These are phyloP conservation scores for Globisporangium lucens DNA, from an alignment of 352 stramenopile species.

Conservation along the genomic window DNA sequence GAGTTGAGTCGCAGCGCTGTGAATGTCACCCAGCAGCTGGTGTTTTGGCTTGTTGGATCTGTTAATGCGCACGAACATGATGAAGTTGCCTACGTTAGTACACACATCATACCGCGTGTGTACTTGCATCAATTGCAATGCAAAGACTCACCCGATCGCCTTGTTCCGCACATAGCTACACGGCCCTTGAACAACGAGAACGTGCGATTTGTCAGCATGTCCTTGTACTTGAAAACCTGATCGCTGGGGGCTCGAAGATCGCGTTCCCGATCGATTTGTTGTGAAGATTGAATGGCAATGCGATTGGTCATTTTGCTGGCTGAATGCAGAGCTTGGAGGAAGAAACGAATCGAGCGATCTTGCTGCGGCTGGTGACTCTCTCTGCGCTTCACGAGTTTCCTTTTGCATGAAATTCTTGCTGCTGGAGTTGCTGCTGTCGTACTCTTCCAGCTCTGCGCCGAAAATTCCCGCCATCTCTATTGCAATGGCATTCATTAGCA, in stretches of 20 bases:
- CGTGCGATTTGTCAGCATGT: neutral
- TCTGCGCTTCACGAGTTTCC: neutral
- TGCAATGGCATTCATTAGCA: neutral
- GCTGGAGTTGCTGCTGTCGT: constrained; percentile 19
- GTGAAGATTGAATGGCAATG: neutral
- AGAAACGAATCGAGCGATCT: neutral
- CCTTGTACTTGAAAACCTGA: neutral
- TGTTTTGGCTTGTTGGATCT: constrained; percentile 15
- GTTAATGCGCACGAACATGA: neutral
- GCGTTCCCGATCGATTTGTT: neutral
- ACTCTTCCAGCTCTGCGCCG: constrained; percentile 40
- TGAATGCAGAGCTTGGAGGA: neutral
- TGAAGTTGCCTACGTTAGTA: neutral
- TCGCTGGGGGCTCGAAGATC: neutral
- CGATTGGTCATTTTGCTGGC: neutral
- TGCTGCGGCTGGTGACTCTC: neutral
- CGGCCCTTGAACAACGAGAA: constrained; percentile 18
- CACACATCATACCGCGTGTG: no score
- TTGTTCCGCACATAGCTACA: constrained; percentile 30
- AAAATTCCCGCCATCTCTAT: constrained; percentile 55
- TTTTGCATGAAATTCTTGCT: neutral
- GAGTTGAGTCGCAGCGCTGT: constrained; percentile 11
- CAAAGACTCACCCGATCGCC: constrained; percentile 22
- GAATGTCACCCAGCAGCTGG: constrained; percentile 3
- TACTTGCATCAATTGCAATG: no score